A percentile compares a stretch with the other conserved stretches of the same genome.
Conservation (phyloP, 768 basidiomycete genomes). For the Rhizopogon vulgaris region DNA sequence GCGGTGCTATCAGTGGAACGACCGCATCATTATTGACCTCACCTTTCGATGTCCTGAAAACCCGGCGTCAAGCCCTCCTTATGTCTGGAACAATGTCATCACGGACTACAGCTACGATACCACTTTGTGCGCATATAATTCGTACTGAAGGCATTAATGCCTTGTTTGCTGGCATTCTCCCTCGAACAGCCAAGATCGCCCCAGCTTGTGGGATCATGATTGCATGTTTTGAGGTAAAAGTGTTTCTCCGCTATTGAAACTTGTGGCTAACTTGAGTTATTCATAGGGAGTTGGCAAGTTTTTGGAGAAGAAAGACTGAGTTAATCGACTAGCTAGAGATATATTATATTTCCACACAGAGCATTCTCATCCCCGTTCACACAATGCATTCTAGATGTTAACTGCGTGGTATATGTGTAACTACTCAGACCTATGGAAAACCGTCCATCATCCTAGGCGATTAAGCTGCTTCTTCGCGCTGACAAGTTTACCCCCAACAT, state of each 20-base stretch:
- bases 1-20: constrained; percentile 86
- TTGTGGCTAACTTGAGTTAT: constrained; percentile 5
- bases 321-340: constrained; percentile 14
- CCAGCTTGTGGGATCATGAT: constrained; percentile 99
- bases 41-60: constrained; percentile 96
- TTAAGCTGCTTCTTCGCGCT: constrained; percentile 79
- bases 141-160: constrained; percentile 73
- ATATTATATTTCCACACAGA: constrained; percentile 13
- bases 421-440: constrained; percentile 1
- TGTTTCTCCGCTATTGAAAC: constrained; percentile 5
- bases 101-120: constrained; percentile 44
- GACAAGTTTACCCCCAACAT: constrained; percentile 72
- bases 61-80: constrained; percentile 78
- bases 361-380: constrained; percentile 3
- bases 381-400: constrained; percentile 11
- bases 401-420: constrained; percentile 18
- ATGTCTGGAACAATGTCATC: constrained; percentile 48
- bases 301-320: constrained; percentile 32
- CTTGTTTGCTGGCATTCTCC: constrained; percentile 78
- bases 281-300: constrained; percentile 54
- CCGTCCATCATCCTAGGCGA: constrained; percentile 47
- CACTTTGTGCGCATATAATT: constrained; percentile 63
- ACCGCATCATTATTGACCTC: constrained; percentile 84
- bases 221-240: constrained; percentile 83
- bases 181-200: constrained; percentile 90